These are phyloP conservation scores for Eutrema salsugineum DNA, from an alignment of 441 rosid species.

Conservation along the genomic window DNA sequence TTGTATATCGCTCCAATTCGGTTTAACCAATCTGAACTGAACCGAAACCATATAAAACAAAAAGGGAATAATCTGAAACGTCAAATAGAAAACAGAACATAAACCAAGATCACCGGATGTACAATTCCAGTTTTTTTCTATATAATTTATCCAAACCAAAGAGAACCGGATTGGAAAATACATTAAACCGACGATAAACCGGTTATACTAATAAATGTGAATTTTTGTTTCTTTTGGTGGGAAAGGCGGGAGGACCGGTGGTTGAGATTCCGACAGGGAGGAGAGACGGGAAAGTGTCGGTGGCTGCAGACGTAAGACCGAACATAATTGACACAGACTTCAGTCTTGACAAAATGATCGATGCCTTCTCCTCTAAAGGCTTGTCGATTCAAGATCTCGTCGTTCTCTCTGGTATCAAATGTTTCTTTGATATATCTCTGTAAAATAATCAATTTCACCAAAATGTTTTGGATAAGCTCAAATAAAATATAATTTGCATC, in stretches of 20 bases:
- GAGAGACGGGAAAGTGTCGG: slow-evolving; percentile 51
- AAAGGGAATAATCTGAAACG: too few relatives aligned
- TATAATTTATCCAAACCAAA: background rate
- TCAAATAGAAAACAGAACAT: too few relatives aligned
- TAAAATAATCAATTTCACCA: background rate
- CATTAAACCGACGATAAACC: background rate
- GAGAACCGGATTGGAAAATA: background rate
- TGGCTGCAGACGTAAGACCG: slow-evolving; percentile 55
- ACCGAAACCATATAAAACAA: background rate
- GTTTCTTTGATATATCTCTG: background rate
- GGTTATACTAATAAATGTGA: background rate
- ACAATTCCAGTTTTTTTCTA: too few relatives aligned
- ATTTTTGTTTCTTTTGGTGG: background rate
- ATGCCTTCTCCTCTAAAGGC: slow-evolving; percentile 62
- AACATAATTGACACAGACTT: slow-evolving; percentile 74
- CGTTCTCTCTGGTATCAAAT: slow-evolving; percentile 55
- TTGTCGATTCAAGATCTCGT: slow-evolving; percentile 76
- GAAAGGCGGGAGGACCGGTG: slow-evolving; percentile 55
- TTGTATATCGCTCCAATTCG: background rate
- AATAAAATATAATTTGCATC: background rate
- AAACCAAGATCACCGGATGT: too few relatives aligned
- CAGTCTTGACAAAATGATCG: slow-evolving; percentile 55
- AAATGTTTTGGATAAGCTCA: background rate
- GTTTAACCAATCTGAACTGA: background rate
- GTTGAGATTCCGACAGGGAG: slow-evolving; percentile 55